Evolutionary conservation across 805 yeast species (phyloP).

Genomic region (Phaffomyces opuntiae): DNA sequence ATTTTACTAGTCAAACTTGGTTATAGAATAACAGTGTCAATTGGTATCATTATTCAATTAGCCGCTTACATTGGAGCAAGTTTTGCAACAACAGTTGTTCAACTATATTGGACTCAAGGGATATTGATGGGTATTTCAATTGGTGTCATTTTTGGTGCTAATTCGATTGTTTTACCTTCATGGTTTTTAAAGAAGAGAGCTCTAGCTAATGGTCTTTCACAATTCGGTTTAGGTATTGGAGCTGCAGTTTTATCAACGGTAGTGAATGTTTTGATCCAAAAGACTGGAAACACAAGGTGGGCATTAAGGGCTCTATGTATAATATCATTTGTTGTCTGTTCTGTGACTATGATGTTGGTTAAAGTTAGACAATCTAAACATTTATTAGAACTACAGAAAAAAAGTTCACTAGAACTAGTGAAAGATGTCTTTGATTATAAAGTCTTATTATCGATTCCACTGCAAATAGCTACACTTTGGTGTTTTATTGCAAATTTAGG

Average conservation of each 20-base stretch:
- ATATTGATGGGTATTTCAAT: conserved; percentile 43
- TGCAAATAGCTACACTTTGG: conserved; percentile 32
- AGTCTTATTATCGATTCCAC: conserved; percentile 26
- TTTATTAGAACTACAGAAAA: conserved; percentile 9
- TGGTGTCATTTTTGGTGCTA: conserved; percentile 44
- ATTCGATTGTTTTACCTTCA: conserved; percentile 41
- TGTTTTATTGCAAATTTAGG: conserved; percentile 30
- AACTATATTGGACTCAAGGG: conserved; percentile 47
- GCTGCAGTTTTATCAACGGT: conserved; percentile 40
- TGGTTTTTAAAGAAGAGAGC: conserved; percentile 48
- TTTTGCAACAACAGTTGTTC: conserved; percentile 42
- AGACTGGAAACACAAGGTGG: conserved; percentile 38
- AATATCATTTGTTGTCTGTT: conserved; percentile 30
- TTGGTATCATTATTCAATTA: conserved; percentile 38
- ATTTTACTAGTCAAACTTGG: conserved; percentile 38
- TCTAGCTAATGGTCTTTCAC: conserved; percentile 42
- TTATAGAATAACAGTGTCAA: conserved; percentile 28
- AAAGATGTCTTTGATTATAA: conserved; percentile 29
- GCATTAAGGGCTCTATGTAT: conserved; percentile 40
- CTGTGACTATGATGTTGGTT: conserved; percentile 35
- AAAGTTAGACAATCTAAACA: conserved; percentile 36
- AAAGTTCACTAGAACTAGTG: conserved; percentile 15
- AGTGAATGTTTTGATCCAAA: conserved; percentile 33
- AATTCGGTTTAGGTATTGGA: conserved; percentile 47
- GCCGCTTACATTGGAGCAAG: conserved; percentile 46